A percentile compares a stretch with the other conserved stretches of the same genome.
These are phyloP conservation scores for Solidago caesia DNA, from an alignment of 129 eudicot species.

Conservation along the genomic window DNA sequence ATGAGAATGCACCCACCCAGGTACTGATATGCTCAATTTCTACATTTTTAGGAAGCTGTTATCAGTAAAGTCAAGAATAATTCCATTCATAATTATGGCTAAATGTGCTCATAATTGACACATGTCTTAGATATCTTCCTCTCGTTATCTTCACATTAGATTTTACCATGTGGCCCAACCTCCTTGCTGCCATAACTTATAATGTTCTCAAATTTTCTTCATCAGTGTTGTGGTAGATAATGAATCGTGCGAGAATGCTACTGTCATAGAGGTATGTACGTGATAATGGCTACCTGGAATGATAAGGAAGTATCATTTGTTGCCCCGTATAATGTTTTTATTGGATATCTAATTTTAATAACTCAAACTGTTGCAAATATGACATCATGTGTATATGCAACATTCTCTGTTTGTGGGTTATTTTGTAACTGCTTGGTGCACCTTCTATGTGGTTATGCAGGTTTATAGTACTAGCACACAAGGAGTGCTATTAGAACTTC, in stretches of 20 bases:
- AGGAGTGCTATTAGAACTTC: constrained; percentile 90
- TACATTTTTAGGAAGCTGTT: not conserved
- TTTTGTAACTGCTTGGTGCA: too few species aligned
- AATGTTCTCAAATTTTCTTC: not conserved
- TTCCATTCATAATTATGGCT: too few species aligned
- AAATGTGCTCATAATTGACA: too few species aligned
- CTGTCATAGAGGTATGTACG: constrained; percentile 8
- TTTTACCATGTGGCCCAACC: too few species aligned
- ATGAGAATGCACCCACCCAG: constrained; percentile 13
- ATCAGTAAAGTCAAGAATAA: not conserved
- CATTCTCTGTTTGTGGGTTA: too few species aligned
- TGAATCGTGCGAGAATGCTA: constrained; percentile 14
- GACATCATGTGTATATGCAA: too few species aligned
- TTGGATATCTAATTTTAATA: too few species aligned
- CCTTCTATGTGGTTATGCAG: constrained; percentile 22
- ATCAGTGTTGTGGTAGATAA: constrained; percentile 9
- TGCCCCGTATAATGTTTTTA: too few species aligned
- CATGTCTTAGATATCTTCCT: not conserved
- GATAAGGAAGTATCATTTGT: too few species aligned
- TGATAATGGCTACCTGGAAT: too few species aligned
- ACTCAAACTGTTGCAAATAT: too few species aligned
- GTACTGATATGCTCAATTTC: not conserved
- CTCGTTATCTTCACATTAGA: too few species aligned
- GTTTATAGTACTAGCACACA: constrained; percentile 95
- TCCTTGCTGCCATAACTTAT: not conserved